phyloP scores from a whole-genome alignment of 495 filamentous ascomycete species.

The Opeltia flavorubescens region DNA sequence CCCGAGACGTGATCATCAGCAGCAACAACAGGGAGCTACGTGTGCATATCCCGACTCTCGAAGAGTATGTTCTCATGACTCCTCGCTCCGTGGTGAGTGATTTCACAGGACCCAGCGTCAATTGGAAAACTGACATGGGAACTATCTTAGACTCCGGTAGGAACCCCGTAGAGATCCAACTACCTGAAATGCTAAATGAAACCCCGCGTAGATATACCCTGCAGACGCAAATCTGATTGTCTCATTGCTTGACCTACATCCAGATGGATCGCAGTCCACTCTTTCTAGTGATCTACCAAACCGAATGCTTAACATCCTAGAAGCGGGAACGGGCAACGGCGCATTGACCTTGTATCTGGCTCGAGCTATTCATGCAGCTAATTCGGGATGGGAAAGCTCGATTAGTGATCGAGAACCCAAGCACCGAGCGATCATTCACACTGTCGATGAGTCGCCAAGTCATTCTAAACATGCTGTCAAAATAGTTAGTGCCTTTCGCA shows the following conservation, averaged over 20 bases:
- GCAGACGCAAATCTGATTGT: conserved; percentile 59
- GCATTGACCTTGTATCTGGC: conserved; percentile 59
- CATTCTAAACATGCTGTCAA: conserved; percentile 45
- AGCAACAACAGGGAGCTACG: conserved; percentile 37
- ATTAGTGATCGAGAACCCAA: background rate
- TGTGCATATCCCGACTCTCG: conserved; percentile 48
- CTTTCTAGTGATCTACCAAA: conserved; percentile 10
- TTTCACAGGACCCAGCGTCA: no score
- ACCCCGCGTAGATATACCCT: conserved; percentile 48
- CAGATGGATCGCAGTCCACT: conserved; percentile 17
- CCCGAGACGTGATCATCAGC: conserved; percentile 39
- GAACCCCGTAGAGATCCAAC: conserved; percentile 12
- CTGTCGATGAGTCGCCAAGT: conserved; percentile 44
- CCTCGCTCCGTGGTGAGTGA: conserved; percentile 50
- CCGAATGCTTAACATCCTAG: conserved; percentile 71
- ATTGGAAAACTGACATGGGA: no score
- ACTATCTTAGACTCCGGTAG: conserved; percentile 67
- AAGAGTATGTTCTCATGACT: conserved; percentile 52
- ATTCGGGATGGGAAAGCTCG: conserved; percentile 21
- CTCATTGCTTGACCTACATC: conserved; percentile 59
- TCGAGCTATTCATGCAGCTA: conserved; percentile 62
- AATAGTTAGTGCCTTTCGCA: conserved; percentile 49
- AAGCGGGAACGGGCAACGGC: conserved; percentile 71
- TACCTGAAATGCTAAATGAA: background rate
- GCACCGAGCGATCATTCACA: conserved; percentile 51